Base-by-base conservation (phyloP, 805 yeast species). In the Starmerella sp. region DNA sequence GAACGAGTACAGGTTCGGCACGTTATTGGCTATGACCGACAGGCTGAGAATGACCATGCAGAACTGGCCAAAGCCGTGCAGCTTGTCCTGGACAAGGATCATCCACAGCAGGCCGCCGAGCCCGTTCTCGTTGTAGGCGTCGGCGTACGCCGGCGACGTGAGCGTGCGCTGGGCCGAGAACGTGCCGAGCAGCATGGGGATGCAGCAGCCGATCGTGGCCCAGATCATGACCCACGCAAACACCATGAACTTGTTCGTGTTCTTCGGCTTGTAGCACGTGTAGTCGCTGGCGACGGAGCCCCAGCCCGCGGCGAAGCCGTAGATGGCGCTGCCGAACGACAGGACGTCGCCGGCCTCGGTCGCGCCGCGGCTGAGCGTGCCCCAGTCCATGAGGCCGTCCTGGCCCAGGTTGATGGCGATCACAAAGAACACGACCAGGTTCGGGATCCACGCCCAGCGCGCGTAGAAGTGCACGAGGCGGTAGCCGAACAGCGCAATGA, bases 281-380 rank as follows among this genome's bases (percentile, higher is more conserved):
- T 89, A 90, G 72, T 89, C 97, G 52, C 95, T 81, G 32, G 96
- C 95, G 63, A 83, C 86, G 17, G 96, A 83, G 55, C 95, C 80
- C 97, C 97, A 89, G 59, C 96, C 96, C 53, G 95, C 79, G 51
- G 95, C 95, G 66, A 83, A 89, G 60, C 96, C 96, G 64, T 79
- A 89, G 60, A 85, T 69, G 46, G 93, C 71, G 69, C 89, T 83
- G 67, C 96, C 96, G 62, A 84, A 87, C 28, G 91, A 80, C 55
- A 89, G 73, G 17, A 86, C 89, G 64, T 69, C 64, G 60, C 87
- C 96, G 36, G 93, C 95, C 56, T 83, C 83, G 32, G 79, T 74
- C 29, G 73, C 66, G 57, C 96, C 96, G 43, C 77, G 65, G n/a
- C 70, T 73, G 76, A 76, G 63, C 17, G 65, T 57, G 60, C 83